phyloP scores from a whole-genome alignment of 176 grass and related monocot species.

The Dactylis glomerata region DNA sequence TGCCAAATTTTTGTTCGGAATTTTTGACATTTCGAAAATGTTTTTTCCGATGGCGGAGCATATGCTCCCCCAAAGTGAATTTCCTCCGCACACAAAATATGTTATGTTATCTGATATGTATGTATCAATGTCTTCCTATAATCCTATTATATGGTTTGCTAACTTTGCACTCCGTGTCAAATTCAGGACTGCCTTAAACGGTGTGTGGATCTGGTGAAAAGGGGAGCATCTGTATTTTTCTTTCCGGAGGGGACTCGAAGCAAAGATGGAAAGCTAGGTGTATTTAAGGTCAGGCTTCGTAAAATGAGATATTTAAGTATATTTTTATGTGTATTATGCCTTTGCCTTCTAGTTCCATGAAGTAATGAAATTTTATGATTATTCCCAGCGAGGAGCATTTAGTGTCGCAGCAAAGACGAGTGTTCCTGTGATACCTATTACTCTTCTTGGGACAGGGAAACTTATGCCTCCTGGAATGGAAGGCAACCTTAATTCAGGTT shows the following conservation, averaged over 20 bases:
- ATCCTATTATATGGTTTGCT: not conserved
- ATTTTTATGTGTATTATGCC: not conserved
- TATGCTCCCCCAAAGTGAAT: too few species aligned
- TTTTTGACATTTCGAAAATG: too few species aligned
- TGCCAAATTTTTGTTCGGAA: too few species aligned
- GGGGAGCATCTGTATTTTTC: slow-evolving; percentile 91
- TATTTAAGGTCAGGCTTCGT: slow-evolving; percentile 73
- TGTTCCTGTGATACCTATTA: slow-evolving; percentile 78
- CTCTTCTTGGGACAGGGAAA: slow-evolving; percentile 80
- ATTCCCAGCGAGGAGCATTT: slow-evolving; percentile 82
- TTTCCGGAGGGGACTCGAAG: slow-evolving; percentile 95
- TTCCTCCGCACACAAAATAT: too few species aligned
- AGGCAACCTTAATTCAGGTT: slow-evolving; percentile 65
- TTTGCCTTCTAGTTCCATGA: not conserved
- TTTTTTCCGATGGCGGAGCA: too few species aligned
- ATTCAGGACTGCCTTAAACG: slow-evolving; percentile 89
- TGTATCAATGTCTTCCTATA: not conserved
- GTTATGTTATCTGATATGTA: not conserved
- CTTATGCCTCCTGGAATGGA: slow-evolving; percentile 95
- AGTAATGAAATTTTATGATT: slow-evolving; percentile 22
- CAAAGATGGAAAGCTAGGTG: slow-evolving; percentile 86
- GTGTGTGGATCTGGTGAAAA: slow-evolving; percentile 70
- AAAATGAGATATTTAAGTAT: not conserved
- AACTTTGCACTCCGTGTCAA: not conserved
- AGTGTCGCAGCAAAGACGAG: slow-evolving; percentile 85